phyloP scores from a whole-genome alignment of 2,329 filamentous ascomycete genomes.

The Cercospora beticola region DNA sequence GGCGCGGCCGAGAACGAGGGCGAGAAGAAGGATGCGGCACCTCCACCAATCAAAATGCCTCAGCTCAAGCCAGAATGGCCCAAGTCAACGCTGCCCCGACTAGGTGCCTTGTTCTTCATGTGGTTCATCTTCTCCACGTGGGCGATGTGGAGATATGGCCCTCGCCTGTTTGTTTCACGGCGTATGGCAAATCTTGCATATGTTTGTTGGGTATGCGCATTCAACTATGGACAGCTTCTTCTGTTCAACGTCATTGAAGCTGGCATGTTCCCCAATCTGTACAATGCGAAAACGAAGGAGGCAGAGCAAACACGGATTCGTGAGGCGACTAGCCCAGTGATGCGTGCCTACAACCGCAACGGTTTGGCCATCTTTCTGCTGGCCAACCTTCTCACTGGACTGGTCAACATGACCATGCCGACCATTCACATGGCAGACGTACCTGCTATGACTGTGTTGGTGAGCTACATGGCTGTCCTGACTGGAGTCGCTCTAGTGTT shows the following conservation, averaged over 20 bases:
- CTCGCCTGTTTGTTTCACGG: slow-evolving; percentile 76
- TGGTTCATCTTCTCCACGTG: slow-evolving; percentile 73
- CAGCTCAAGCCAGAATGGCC: slow-evolving; percentile 32
- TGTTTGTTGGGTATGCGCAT: slow-evolving; percentile 86
- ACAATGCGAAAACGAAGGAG: slow-evolving; percentile 55
- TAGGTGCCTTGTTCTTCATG: slow-evolving; percentile 63
- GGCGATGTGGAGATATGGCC: slow-evolving; percentile 67
- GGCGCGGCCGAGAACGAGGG: slow-evolving; percentile 25
- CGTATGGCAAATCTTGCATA: slow-evolving; percentile 92
- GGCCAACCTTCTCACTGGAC: slow-evolving; percentile 84
- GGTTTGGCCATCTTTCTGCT: slow-evolving; percentile 81
- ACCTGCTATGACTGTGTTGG: slow-evolving; percentile 70
- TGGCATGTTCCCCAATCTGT: slow-evolving; percentile 70
- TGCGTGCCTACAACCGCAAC: slow-evolving; percentile 84
- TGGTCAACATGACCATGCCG: slow-evolving; percentile 82
- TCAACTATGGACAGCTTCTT: slow-evolving; percentile 81
- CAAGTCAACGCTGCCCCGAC: slow-evolving; percentile 42
- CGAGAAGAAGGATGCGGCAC: slow-evolving; percentile 17
- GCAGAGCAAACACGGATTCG: slow-evolving; percentile 64
- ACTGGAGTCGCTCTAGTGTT: slow-evolving; percentile 67
- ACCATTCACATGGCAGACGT: slow-evolving; percentile 70
- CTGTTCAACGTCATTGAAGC: slow-evolving; percentile 77
- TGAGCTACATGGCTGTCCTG: slow-evolving; percentile 68
- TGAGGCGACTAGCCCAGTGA: slow-evolving; percentile 74
- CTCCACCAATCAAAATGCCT: slow-evolving; percentile 24